Base-by-base conservation (phyloP, 2,329 filamentous ascomycete species). In the Pestalotiopsis sp. region DNA sequence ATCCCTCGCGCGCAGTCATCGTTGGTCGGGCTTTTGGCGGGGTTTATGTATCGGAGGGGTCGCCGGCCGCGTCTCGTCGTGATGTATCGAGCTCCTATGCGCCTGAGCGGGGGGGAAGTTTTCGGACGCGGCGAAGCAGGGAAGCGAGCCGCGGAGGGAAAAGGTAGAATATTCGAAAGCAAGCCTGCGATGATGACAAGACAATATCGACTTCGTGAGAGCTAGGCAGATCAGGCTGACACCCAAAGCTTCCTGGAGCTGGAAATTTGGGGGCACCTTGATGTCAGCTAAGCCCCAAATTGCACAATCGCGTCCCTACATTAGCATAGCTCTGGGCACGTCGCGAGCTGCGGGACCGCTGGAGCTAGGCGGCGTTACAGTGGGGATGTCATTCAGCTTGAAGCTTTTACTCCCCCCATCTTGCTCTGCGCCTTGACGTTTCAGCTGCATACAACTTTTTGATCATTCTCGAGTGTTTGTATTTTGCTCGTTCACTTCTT, bases 1-100 rank as follows among this genome's bases (percentile, higher is more conserved):
- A 67, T 67, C 31, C 65, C 65, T 67, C 65, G 58, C 52, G 31
- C 13, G 23, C 52, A 52, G 58, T 69, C 65, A 49, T 69, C 60
- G 25, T 63, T 52, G 38, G 49, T 62, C 61, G 27, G 59, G 49
- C 20, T 20, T 45, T 49, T 45, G n/a, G 60, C 60, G 17, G 52
- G 49, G 31, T 23, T 2, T 17, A 23, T 63, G 3, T 52, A n/a
- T 52, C 45, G 17, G 20, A n/a, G 45, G 45, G 7, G 45, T 36
- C 31, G 31, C 31, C 31, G 31, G 31, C 31, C 31, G 31, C 31
- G 31, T 36, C 31, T 36, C 31, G 31, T 36, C 31, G 45, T 17
- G 45, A n/a, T 17, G 45, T 49, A 49, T 49, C 6, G 20, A 20
- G 45, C 14, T n/a, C 17, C 17, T 9, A 52, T 17, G 17, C 14